Evolutionary conservation across 169 alveolate species (phyloP), one percentile per base, ranked within the genome.

Genomic region (Plasmodium malariae): DNA sequence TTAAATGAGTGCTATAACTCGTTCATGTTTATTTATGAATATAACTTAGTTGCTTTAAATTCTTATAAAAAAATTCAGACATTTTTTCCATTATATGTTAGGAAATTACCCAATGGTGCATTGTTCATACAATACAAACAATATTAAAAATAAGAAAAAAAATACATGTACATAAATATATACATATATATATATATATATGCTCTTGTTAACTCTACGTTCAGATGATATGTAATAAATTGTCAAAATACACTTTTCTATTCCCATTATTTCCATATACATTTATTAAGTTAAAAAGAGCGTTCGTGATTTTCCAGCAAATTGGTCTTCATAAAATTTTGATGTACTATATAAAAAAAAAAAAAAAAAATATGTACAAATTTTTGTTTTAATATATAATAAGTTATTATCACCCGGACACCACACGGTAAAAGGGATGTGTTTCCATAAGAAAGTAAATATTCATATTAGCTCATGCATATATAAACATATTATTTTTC

Each of bases 301-400:
- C 67, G 40, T 69, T 80, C 83, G 21, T 80, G 14, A 36, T 48
- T 80, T 70, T 80, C 90, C 34, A 80, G 51, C 49, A 80, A 80
- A 43, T 80, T 80, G 14, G 55, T 69, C 24, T 65, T 80, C 90
- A 80, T 80, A 37, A 80, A 80, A 57, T 65, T 48, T 17, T 80
- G 74, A 62, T 80, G 90, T 57, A 80, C 90, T 80, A 65, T n/a
- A n/a, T n/a, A 65, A 17, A 49, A 80, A 76, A 76, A 40, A 40
- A 43, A 45, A 76, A 43, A 76, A 59, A 48, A 34, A 19, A 59
- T 34, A 55, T 26, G 60, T 30, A 17, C 6, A 30, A 34, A 30
- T 11, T 26, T 19, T 24, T 12, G 45, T 26, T 36, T 51, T 36
- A n/a, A n/a, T n/a, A n/a, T n/a, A n/a, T n/a, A n/a, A n/a, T n/a